Evolutionary conservation across 805 yeast species (phyloP), one percentile per base, ranked within the genome.

Genomic region (Kazachstania bromeliacearum): DNA sequence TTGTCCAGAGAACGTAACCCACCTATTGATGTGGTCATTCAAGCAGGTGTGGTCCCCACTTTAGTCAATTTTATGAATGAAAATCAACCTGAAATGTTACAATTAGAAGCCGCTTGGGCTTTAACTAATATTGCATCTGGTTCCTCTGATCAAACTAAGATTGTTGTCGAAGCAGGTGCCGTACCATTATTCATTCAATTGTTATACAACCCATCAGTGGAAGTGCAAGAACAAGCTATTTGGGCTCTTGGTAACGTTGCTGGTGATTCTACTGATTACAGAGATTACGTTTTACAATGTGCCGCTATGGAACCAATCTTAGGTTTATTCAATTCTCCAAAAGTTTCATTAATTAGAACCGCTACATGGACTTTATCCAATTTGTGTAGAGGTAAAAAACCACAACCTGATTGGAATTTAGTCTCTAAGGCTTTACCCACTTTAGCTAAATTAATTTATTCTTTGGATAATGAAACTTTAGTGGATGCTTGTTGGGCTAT

Each of bases 221-320:
- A 92, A 56, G 96, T 92, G 39, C 85, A 85, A 63, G 98, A 92
- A 63, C 98, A 92, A 66, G 97, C 97, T 10, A 89, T 92, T 49
- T 92, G 98, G 98, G 97, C 98, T 20, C 69, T 92, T 47, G 98
- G 98, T 64, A 92, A 92, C 59, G 95, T 92, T 59, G 97, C 98
- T 19, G 98, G 98, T 62, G 98, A 92, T 60, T 85, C 95, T 12
- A 73, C 96, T 7, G 67, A 71, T 28, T 85, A 77, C 69, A 79
- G 98, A 66, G 97, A 92, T 65, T 80, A 72, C 51, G 97, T 92
- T 31, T 69, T 92, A 48, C 64, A 71, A 29, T 80, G 85, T 51
- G 79, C 81, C 45, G 96, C 96, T 17, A 82, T 92, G 82, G 79
- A 74, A 44, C 95, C 96, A 6, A 81, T 92, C 39, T 70, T 92